phyloP scores from a whole-genome alignment of 2,329 filamentous ascomycete species.

The Sporothrix pseudoabietina region DNA sequence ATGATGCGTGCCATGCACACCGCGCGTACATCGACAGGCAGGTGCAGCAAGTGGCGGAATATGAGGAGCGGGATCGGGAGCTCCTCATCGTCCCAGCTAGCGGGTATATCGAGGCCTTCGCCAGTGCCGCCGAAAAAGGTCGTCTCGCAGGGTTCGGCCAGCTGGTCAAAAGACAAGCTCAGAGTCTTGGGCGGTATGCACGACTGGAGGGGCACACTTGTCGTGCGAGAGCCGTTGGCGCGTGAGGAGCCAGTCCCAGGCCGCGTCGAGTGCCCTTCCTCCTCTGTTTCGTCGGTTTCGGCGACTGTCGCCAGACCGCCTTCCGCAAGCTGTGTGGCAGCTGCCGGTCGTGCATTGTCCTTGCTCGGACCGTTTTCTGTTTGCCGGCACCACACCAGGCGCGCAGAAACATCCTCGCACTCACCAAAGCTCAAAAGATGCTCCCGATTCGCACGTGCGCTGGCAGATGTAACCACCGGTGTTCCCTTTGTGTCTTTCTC shows the following conservation, averaged over 20 bases:
- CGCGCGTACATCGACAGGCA: conserved; percentile 80
- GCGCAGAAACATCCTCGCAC: conserved; percentile 75
- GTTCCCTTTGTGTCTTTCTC: conserved; percentile 37
- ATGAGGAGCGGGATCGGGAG: conserved; percentile 74
- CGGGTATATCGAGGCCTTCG: conserved; percentile 45
- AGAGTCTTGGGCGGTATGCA: conserved; percentile 56
- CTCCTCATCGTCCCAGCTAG: conserved; percentile 82
- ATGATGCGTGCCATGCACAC: conserved; percentile 87
- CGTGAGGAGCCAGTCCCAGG: conserved; percentile 35
- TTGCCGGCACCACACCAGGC: conserved; percentile 75
- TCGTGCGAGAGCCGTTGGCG: conserved; percentile 40
- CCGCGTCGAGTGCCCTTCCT: conserved; percentile 12
- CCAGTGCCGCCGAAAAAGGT: conserved; percentile 64
- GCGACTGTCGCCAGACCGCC: conserved; percentile 54
- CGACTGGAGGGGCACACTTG: conserved; percentile 49
- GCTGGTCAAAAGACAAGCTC: conserved; percentile 66
- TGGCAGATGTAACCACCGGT: background rate
- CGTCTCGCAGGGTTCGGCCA: conserved; percentile 74
- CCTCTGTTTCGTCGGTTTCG: conserved; percentile 58
- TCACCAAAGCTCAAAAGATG: conserved; percentile 68
- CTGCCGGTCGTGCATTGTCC: conserved; percentile 35
- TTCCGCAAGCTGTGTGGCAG: conserved; percentile 34
- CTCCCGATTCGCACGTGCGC: conserved; percentile 6
- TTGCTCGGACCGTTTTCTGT: conserved; percentile 36
- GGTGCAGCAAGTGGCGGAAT: conserved; percentile 71